phyloP scores from a whole-genome alignment of 163 green algal species.

The Chlamydomonas reinhardtii region DNA sequence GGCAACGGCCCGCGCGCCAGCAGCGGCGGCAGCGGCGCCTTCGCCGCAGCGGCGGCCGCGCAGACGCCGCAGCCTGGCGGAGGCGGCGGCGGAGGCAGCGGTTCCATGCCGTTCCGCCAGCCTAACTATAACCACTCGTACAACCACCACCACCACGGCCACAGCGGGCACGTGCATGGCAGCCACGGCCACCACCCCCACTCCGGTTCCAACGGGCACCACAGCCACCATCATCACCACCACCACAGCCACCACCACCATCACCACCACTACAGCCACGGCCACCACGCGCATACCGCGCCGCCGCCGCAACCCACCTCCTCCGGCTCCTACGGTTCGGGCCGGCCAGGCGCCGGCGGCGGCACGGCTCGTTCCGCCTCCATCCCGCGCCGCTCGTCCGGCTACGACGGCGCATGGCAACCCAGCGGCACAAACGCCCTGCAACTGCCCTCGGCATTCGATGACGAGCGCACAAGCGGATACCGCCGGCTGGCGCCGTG shows the following conservation, averaged over 20 bases:
- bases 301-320: neutral
- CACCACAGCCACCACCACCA: neutral
- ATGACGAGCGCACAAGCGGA: too few relatives aligned
- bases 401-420: too few relatives aligned
- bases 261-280: neutral
- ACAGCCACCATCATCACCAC: conserved; percentile 6
- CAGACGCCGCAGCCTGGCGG: neutral
- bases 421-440: too few relatives aligned
- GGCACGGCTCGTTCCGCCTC: neutral
- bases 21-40: too few relatives aligned
- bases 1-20: too few relatives aligned
- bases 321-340: neutral
- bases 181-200: conserved; percentile 26
- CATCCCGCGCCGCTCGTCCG: conserved; percentile 2
- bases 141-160: neutral
- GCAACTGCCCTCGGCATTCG: too few relatives aligned
- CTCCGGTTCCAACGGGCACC: neutral
- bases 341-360: neutral
- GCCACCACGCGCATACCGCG: neutral
- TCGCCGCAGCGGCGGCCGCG: too few relatives aligned
- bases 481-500: too few relatives aligned
- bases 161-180: neutral
- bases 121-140: neutral
- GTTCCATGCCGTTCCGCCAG: neutral
- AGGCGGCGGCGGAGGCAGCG: too few relatives aligned